A percentile compares a stretch with the other conserved stretches of the same genome.
phyloP scores from a whole-genome alignment of 2,329 filamentous ascomycete genomes.

The Thermomyces lanuginosus region DNA sequence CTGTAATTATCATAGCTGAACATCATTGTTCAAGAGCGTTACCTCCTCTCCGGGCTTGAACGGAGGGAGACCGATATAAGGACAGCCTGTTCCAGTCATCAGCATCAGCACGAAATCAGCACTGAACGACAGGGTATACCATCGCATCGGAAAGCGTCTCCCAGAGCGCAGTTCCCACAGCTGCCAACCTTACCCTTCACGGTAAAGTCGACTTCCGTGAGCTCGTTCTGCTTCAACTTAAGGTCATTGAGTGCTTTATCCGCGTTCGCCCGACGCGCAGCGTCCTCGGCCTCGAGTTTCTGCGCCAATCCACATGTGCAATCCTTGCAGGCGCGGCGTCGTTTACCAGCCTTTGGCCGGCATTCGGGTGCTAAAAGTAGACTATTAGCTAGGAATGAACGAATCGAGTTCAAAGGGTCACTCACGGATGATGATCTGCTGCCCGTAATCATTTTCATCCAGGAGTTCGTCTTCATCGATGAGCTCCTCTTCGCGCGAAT shows the following conservation, averaged over 20 bases:
- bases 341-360: conserved; percentile 70
- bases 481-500: conserved; percentile 52
- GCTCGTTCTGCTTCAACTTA: conserved; percentile 56
- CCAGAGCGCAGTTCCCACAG: conserved; percentile 84
- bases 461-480: conserved; percentile 84
- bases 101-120: no score
- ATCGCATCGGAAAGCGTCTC: conserved; percentile 70
- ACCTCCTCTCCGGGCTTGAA: conserved; percentile 98
- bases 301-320: conserved; percentile 88
- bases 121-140: neutral
- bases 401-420: conserved; percentile 12
- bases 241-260: conserved; percentile 41
- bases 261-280: conserved; percentile 46
- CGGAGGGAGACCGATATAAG: conserved; percentile 79
- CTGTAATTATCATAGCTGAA: conserved; percentile 69
- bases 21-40: conserved; percentile 65
- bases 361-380: conserved; percentile 56
- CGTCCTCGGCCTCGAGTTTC: conserved; percentile 72
- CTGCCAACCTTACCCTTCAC: conserved; percentile 93
- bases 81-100: conserved; percentile 33
- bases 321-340: conserved; percentile 90
- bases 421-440: conserved; percentile 66
- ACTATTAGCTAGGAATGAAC: conserved; percentile 3
- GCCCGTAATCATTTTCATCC: conserved; percentile 67
- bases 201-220: conserved; percentile 88